These are phyloP conservation scores for Boletus patriciae DNA, from an alignment of 768 basidiomycete species.

Conservation along the genomic window DNA sequence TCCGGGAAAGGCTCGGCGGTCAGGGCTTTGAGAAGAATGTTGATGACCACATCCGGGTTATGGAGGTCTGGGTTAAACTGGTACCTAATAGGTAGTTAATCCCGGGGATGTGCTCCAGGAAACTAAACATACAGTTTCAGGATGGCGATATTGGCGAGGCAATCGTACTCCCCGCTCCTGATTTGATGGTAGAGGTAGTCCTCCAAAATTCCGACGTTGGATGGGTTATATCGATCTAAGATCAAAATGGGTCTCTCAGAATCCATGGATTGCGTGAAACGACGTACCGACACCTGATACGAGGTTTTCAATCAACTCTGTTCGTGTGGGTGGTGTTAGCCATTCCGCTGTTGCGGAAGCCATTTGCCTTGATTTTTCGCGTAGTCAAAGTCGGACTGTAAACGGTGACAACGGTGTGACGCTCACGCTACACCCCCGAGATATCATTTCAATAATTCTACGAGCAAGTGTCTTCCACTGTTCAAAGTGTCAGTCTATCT, in stretches of 20 bases:
- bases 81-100: slow-evolving; percentile 53
- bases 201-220: slow-evolving; percentile 89
- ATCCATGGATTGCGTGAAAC: background rate
- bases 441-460: background rate
- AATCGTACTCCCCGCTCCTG: slow-evolving; percentile 87
- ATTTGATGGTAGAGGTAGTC: slow-evolving; percentile 97
- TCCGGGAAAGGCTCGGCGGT: slow-evolving; percentile 85
- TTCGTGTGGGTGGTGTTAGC: slow-evolving; percentile 73
- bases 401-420: background rate
- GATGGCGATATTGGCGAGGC: slow-evolving; percentile 92
- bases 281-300: slow-evolving; percentile 85
- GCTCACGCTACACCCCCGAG: no score
- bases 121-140: slow-evolving; percentile 69
- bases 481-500: background rate
- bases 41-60: slow-evolving; percentile 90
- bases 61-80: slow-evolving; percentile 94
- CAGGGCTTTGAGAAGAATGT: slow-evolving; percentile 91
- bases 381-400: background rate
- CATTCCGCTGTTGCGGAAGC: slow-evolving; percentile 53
- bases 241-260: slow-evolving; percentile 2
- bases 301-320: slow-evolving; percentile 86
- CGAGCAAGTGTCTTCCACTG: background rate
- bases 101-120: background rate
- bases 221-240: slow-evolving; percentile 94
- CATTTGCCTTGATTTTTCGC: slow-evolving; percentile 20